Percentiles rank a stretch among this genome's conserved stretches.
Conservation (phyloP, 768 basidiomycete genomes). For the Serendipita vermifera region DNA sequence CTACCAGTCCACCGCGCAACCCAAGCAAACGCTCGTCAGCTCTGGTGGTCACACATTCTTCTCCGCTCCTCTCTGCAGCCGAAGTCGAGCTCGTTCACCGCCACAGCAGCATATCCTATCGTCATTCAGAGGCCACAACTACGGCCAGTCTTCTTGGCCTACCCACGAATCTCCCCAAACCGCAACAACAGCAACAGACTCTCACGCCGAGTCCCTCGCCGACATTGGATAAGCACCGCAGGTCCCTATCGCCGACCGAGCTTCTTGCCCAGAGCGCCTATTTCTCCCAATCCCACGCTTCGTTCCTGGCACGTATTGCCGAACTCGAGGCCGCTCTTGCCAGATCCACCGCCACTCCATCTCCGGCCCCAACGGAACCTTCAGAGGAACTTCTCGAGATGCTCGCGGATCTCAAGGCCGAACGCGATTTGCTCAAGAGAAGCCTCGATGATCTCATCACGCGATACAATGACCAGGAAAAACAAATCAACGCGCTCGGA, state of each 20-base stretch:
- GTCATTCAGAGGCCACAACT: neutral
- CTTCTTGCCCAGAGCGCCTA: conserved; percentile 66
- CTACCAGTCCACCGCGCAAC: neutral
- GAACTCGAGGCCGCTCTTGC: conserved; percentile 63
- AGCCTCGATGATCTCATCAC: conserved; percentile 81
- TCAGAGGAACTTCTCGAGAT: conserved; percentile 68
- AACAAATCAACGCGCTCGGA: conserved; percentile 48
- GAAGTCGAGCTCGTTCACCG: conserved; percentile 20
- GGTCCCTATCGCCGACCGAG: conserved; percentile 14
- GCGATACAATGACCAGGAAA: conserved; percentile 65
- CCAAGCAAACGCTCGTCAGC: conserved; percentile 15
- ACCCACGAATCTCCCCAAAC: neutral
- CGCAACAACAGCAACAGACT: conserved; percentile 43
- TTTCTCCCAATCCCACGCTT: conserved; percentile 71
- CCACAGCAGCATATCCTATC: conserved; percentile 65
- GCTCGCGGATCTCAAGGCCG: conserved; percentile 67
- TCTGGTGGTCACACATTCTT: conserved; percentile 1
- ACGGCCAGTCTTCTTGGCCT: neutral
- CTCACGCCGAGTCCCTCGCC: conserved; percentile 51
- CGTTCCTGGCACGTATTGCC: conserved; percentile 68
- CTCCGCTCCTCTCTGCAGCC: conserved; percentile 3
- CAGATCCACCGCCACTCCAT: conserved; percentile 25
- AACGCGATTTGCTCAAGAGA: conserved; percentile 76
- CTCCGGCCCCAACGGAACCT: conserved; percentile 31
- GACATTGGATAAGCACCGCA: conserved; percentile 20